Evolutionary conservation across 495 filamentous ascomycete species (phyloP).

Genomic region (Penicillium mononematosum): DNA sequence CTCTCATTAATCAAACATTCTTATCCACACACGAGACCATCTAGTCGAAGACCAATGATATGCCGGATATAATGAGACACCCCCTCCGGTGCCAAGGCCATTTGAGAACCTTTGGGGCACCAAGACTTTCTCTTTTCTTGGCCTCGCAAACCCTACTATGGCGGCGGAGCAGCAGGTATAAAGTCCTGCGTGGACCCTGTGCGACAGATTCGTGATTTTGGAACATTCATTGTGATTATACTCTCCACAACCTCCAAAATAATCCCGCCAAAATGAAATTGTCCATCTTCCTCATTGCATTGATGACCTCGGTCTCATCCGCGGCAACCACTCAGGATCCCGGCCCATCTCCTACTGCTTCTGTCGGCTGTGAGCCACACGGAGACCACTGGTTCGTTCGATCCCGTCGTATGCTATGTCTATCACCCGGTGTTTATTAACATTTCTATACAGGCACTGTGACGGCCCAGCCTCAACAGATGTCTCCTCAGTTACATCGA

Average conservation of each 20-base stretch:
- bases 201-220: not conserved
- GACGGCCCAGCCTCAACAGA: conserved; percentile 23
- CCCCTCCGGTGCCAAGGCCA: not conserved
- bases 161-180: not conserved
- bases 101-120: conserved; percentile 26
- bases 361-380: conserved; percentile 33
- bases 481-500: conserved; percentile 8
- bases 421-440: not conserved
- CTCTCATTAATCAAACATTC: not conserved
- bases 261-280: not conserved
- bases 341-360: conserved; percentile 32
- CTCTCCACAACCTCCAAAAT: not conserved
- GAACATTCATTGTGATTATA: not conserved
- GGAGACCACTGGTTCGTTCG: conserved; percentile 33
- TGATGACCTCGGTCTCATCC: conserved; percentile 20
- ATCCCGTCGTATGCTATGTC: not conserved
- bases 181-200: not conserved
- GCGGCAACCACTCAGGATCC: conserved; percentile 17
- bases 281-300: conserved; percentile 11
- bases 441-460: not conserved
- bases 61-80: not conserved
- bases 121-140: conserved; percentile 22
- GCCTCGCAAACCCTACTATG: not conserved
- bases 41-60: not conserved
- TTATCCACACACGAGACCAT: not conserved